Evolutionary conservation across 768 basidiomycete genomes (phyloP).

Genomic region (Auricularia sp.): DNA sequence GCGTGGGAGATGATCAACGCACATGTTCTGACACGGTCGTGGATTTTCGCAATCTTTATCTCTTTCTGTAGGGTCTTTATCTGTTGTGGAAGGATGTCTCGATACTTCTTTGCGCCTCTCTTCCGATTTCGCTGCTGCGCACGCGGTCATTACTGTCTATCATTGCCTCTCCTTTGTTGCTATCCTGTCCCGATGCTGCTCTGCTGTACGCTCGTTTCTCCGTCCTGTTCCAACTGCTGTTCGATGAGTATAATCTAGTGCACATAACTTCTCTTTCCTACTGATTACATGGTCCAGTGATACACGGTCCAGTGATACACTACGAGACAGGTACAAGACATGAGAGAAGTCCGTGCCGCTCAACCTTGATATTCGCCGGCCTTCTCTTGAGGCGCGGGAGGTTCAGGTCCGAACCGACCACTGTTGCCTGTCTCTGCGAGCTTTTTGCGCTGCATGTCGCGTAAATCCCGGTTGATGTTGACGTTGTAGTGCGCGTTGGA

Average conservation of each 20-base stretch:
- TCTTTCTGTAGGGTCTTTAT: background rate
- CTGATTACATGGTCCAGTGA: background rate
- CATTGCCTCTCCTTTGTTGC: background rate
- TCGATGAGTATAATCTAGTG: background rate
- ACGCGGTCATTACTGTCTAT: background rate
- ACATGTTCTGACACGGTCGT: background rate
- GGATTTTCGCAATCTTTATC: background rate
- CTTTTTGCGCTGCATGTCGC: constrained; percentile 7
- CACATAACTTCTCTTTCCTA: background rate
- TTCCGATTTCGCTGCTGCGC: background rate
- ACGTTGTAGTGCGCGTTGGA: constrained; percentile 13
- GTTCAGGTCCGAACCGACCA: background rate
- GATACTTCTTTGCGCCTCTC: background rate
- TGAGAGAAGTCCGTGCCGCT: too few species aligned
- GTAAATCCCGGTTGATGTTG: constrained; percentile 7
- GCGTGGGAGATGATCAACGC: background rate
- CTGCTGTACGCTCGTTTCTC: background rate
- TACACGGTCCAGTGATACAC: too few species aligned
- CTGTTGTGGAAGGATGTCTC: background rate
- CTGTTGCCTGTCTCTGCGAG: background rate
- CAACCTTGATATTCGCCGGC: too few species aligned
- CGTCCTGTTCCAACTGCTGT: background rate
- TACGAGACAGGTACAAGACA: too few species aligned
- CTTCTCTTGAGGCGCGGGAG: too few species aligned
- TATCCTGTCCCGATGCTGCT: background rate